phyloP scores from a whole-genome alignment of 257 asterid genomes.

The Echium plantagineum region DNA sequence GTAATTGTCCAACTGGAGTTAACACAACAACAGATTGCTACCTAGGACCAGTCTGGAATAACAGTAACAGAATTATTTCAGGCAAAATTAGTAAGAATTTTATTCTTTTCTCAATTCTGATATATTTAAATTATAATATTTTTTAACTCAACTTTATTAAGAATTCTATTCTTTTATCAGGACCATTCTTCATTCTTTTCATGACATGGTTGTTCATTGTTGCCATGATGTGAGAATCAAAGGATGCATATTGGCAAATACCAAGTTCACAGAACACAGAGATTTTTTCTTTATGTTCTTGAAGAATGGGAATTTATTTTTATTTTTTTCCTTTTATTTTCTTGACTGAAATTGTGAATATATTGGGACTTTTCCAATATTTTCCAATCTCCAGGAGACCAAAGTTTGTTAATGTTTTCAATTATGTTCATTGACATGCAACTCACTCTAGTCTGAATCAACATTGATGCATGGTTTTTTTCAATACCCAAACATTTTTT shows the following conservation, averaged over 20 bases:
- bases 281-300: neutral
- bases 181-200: conserved; percentile 17
- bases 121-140: too few species aligned
- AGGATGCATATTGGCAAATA: neutral
- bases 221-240: conserved; percentile 23
- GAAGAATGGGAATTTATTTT: neutral
- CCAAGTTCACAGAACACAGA: neutral
- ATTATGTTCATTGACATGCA: neutral
- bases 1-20: conserved; percentile 65
- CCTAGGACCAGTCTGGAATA: conserved; percentile 42
- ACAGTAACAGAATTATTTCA: conserved; percentile 22
- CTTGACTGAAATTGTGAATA: conserved; percentile 14
- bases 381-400: neutral
- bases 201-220: conserved; percentile 24
- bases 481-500: too few species aligned
- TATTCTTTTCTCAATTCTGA: conserved; percentile 8
- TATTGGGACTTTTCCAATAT: neutral
- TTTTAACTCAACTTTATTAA: too few species aligned
- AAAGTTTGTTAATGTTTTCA: neutral
- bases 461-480: too few species aligned
- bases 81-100: conserved; percentile 23
- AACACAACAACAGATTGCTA: conserved; percentile 56
- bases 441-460: neutral
- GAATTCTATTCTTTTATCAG: conserved; percentile 22
- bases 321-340: neutral